Evolutionary conservation across 1,284 basidiomycete genomes (phyloP).

Genomic region (Ustilago nuda): DNA sequence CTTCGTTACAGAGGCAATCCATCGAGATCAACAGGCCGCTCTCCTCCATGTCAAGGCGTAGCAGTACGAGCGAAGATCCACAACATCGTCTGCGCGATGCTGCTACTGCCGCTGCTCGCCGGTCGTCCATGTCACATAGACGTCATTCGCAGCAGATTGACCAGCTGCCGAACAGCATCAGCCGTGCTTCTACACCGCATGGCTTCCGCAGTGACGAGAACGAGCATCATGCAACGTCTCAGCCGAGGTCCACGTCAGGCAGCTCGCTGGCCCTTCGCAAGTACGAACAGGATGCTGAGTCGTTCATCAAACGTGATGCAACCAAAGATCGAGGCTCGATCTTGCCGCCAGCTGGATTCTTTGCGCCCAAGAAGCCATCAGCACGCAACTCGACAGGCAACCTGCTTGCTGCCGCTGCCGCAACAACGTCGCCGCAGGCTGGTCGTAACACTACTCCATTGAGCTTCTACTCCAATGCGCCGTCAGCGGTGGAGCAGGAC

Average conservation of each 20-base stretch:
- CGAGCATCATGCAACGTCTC: conserved; percentile 12
- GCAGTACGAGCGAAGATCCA: conserved; percentile 31
- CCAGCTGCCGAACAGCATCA: conserved; percentile 28
- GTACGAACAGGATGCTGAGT: conserved; percentile 25
- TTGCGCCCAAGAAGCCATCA: conserved; percentile 51
- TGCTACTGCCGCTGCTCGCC: conserved; percentile 34
- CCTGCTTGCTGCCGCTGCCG: conserved; percentile 14
- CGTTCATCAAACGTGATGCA: conserved; percentile 40
- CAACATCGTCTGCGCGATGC: conserved; percentile 35
- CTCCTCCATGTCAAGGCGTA: conserved; percentile 25
- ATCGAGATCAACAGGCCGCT: conserved; percentile 21
- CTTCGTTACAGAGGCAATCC: conserved; percentile 22
- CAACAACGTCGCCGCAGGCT: background rate
- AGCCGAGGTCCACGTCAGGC: conserved; percentile 12
- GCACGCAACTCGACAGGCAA: conserved; percentile 30
- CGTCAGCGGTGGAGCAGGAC: background rate
- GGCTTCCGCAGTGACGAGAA: conserved; percentile 28
- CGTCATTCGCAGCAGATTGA: conserved; percentile 38
- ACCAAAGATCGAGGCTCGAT: conserved; percentile 40
- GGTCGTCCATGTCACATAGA: conserved; percentile 22
- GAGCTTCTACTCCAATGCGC: conserved; percentile 22
- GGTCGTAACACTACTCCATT: conserved; percentile 34
- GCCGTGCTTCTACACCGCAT: conserved; percentile 36
- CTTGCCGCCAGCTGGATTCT: conserved; percentile 56
- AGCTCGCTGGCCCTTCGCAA: conserved; percentile 28